A percentile compares a stretch with the other conserved stretches of the same genome.
Evolutionary conservation across 257 asterid genomes (phyloP).

Genomic region (Ballota nigra): DNA sequence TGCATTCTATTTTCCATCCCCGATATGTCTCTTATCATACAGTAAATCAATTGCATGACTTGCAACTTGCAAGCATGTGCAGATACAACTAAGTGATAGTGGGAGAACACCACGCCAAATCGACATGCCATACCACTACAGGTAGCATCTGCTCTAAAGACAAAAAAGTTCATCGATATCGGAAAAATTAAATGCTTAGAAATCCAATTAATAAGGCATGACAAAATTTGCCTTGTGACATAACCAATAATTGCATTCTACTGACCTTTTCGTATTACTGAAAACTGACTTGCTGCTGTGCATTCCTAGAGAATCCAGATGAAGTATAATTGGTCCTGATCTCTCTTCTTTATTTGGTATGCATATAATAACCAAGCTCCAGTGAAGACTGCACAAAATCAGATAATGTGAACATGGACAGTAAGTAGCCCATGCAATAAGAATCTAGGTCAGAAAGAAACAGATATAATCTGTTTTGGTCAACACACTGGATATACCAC

Average conservation of each 20-base stretch:
- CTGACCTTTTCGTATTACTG: constrained; percentile 61
- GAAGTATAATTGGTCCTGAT: constrained; percentile 67
- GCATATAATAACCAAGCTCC: constrained; percentile 96
- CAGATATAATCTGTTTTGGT: constrained; percentile 10
- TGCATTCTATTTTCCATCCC: background rate
- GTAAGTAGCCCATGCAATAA: constrained; percentile 18
- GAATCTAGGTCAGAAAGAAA: constrained; percentile 17
- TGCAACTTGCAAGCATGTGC: background rate
- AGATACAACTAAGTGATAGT: background rate
- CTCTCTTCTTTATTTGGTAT: constrained; percentile 75
- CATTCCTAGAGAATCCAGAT: constrained; percentile 84
- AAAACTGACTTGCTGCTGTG: constrained; percentile 65
- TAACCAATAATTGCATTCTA: constrained; percentile 16
- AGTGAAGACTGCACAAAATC: constrained; percentile 58
- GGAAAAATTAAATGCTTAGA: background rate
- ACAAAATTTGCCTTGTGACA: constrained; percentile 6
- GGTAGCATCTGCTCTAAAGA: background rate
- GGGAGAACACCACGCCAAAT: background rate
- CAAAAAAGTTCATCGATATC: background rate
- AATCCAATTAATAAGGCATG: background rate
- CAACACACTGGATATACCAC: constrained; percentile 11
- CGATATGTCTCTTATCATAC: background rate
- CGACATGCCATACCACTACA: background rate
- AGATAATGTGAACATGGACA: constrained; percentile 27
- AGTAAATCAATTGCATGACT: constrained; percentile 1